These are phyloP conservation scores for Fabrea salina DNA, from an alignment of 169 alveolate genomes.

Conservation along the genomic window DNA sequence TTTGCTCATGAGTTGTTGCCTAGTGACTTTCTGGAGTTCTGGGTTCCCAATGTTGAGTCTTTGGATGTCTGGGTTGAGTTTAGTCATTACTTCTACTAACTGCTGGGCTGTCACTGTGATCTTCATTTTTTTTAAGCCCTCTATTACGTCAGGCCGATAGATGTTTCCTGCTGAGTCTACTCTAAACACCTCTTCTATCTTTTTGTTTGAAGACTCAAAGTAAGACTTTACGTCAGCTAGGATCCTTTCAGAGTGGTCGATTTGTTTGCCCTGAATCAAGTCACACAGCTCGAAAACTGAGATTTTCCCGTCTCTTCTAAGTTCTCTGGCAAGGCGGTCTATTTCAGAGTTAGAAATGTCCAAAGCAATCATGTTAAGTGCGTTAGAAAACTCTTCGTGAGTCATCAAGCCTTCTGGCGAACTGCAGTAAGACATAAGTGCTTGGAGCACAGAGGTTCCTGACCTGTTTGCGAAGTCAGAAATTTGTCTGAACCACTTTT, in stretches of 20 bases:
- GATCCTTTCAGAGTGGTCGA: neutral
- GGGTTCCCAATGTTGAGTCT: neutral
- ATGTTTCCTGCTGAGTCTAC: neutral
- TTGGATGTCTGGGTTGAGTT: neutral
- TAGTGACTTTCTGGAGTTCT: neutral
- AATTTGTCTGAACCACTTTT: slow-evolving; percentile 3
- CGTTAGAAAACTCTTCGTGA: neutral
- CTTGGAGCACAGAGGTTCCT: neutral
- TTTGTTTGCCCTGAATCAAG: neutral
- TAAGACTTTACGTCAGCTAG: neutral
- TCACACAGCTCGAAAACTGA: neutral
- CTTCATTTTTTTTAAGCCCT: neutral
- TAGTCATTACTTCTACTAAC: neutral
- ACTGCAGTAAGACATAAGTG: neutral
- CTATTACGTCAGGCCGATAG: slow-evolving; percentile 5
- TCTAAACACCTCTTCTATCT: neutral
- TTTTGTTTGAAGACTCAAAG: neutral
- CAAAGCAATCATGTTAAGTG: neutral
- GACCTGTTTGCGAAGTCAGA: neutral
- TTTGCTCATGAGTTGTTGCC: neutral
- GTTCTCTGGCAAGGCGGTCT: neutral
- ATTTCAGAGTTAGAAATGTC: neutral
- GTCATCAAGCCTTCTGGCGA: neutral
- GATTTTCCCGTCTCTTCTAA: neutral
- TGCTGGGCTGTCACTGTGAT: neutral